Evolutionary conservation across 208 protist genomes (phyloP).

Genomic region (Wallacemonas sp.): DNA sequence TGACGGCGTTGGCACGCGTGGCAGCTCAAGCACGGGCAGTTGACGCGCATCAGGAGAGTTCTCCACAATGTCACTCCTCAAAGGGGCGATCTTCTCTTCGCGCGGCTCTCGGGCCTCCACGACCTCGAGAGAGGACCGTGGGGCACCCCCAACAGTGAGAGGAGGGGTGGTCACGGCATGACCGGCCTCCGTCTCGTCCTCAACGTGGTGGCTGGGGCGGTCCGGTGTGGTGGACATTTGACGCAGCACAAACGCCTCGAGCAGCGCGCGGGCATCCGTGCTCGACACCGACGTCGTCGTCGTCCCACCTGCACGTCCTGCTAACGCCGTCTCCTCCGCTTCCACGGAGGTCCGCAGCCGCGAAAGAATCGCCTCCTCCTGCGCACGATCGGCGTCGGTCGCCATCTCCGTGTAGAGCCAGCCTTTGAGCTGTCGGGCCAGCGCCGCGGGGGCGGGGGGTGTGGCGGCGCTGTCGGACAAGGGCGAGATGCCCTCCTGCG

Average conservation of each 20-base stretch:
- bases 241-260: constrained; percentile 20
- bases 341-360: constrained; percentile 28
- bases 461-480: background rate
- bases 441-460: background rate
- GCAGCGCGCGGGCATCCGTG: constrained; percentile 14
- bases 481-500: constrained; percentile 7
- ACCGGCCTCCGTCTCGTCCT: background rate
- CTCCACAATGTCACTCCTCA: background rate
- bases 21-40: no score
- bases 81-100: background rate
- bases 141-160: no score
- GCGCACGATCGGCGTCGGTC: constrained; percentile 22
- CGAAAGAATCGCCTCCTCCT: constrained; percentile 31
- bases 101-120: background rate
- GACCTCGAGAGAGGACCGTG: background rate
- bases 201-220: background rate
- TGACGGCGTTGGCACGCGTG: background rate
- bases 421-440: constrained; percentile 37
- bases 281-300: background rate
- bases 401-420: constrained; percentile 60
- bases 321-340: no score
- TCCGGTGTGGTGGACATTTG: background rate
- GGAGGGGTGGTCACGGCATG: background rate
- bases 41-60: no score
- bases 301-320: no score